These are phyloP conservation scores for Rhododendron mucronatum DNA, from an alignment of 148 eudicot species.

Conservation along the genomic window DNA sequence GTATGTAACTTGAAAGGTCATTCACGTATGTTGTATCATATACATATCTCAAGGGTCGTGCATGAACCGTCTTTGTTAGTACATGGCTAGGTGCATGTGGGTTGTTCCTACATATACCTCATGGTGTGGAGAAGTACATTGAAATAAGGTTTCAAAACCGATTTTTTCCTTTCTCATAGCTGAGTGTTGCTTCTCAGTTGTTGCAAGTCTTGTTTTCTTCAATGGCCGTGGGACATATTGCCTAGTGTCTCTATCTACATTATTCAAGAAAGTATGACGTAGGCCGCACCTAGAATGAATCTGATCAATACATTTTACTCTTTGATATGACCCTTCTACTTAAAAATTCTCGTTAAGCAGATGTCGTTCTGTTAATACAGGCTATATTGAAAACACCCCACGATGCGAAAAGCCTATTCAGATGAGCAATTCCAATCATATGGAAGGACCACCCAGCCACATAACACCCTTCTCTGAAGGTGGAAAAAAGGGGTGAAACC, in stretches of 20 bases:
- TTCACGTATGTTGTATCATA: too few species aligned
- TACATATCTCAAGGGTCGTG: too few species aligned
- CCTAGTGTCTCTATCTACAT: neutral
- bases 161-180: too few species aligned
- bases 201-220: neutral
- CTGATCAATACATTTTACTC: neutral
- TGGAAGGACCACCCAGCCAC: constrained; percentile 9
- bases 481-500: neutral
- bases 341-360: neutral
- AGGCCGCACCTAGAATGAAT: neutral
- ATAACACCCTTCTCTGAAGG: neutral
- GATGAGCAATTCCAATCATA: neutral
- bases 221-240: neutral
- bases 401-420: neutral
- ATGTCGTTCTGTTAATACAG: neutral
- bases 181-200: neutral
- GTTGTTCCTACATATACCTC: too few species aligned
- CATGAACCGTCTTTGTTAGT: too few species aligned
- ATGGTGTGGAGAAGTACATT: too few species aligned
- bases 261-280: neutral
- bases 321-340: neutral
- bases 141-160: too few species aligned
- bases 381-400: neutral
- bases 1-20: too few species aligned
- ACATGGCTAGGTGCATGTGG: too few species aligned